Evolutionary conservation across 129 eudicot species (phyloP).

Genomic region (Escallonia rubra): DNA sequence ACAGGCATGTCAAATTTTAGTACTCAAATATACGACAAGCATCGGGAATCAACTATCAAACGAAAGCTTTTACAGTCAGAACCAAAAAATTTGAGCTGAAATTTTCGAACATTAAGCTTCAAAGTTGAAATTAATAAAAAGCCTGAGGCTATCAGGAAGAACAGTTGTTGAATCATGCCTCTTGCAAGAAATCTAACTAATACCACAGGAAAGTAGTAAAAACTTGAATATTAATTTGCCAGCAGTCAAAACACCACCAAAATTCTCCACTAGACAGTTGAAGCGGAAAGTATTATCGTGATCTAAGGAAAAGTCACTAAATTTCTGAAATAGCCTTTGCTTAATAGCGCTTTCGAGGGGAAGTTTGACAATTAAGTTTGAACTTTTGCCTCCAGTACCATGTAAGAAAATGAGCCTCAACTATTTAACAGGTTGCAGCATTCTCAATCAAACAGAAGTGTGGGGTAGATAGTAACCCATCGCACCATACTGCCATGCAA

Average conservation of each 20-base stretch:
- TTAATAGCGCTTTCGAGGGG: constrained; percentile 3
- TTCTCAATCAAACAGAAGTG: not conserved
- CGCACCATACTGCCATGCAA: too few relatives aligned
- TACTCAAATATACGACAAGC: not conserved
- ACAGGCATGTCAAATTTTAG: not conserved
- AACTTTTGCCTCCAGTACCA: not conserved
- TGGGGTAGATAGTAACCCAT: not conserved
- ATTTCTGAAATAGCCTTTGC: not conserved
- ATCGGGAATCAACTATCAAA: not conserved
- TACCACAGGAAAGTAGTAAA: not conserved
- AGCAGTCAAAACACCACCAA: not conserved
- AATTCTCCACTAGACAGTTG: not conserved
- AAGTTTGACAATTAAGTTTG: not conserved
- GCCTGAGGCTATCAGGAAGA: not conserved
- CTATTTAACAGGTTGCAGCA: not conserved
- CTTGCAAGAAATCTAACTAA: not conserved
- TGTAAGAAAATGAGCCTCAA: not conserved
- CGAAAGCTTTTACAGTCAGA: not conserved
- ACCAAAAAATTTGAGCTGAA: not conserved
- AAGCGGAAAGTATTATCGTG: not conserved
- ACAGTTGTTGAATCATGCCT: not conserved
- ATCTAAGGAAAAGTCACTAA: too few relatives aligned
- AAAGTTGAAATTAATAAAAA: too few relatives aligned
- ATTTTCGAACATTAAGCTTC: not conserved
- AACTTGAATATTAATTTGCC: not conserved